Base-by-base conservation (phyloP, 306 rosid genomes). In the Malus domestica region DNA sequence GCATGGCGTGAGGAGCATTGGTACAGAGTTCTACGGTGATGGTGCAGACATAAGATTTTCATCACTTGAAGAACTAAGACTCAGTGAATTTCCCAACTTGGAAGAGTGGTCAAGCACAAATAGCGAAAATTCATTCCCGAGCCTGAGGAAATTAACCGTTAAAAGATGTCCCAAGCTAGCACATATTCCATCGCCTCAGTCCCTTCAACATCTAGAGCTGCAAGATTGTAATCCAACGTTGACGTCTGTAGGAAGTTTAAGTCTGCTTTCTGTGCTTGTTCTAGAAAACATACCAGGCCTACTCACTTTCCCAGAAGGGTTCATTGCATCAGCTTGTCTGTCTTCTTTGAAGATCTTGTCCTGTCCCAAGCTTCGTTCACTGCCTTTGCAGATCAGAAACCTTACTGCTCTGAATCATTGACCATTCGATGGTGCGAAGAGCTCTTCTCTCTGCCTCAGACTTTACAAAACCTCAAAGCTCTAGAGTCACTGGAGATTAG, bases 191-290 rank as follows among this genome's bases (percentile, higher is more conserved):
- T 25, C 8, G 1, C 1, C 30, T 51, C 18, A 13, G 0, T 42
- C 72, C 8, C 72, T 75, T 49, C 69, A 69, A 44, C 75, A 58
- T n/a, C 23, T 77, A 18, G 75, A 77, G 49, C 42, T 77, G 46
- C 49, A 35, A 8, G 35, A 30, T 60, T 68, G 75, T 27, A 40
- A 1, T 11, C 44, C 10, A 74, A 13, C 12, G 8, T 20, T 46
- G 23, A 58, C 51, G 15, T 20, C 32, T 18, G 13, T 63, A 29
- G 51, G 9, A 25, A 45, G 49, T 51, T 38, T 74, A 19, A 64
- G 12, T 57, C 59, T 69, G 3, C 71, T 63, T 20, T 29, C 22
- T 27, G 67, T 29, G n/a, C 71, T 74, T 27, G 71, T 64, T 27
- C n/a, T 63, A 29, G 78, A 74, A 10, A 74, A 64, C 7, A 18